Evolutionary conservation across 345 rosid genomes (phyloP).

Genomic region (Euphorbia lathyris): DNA sequence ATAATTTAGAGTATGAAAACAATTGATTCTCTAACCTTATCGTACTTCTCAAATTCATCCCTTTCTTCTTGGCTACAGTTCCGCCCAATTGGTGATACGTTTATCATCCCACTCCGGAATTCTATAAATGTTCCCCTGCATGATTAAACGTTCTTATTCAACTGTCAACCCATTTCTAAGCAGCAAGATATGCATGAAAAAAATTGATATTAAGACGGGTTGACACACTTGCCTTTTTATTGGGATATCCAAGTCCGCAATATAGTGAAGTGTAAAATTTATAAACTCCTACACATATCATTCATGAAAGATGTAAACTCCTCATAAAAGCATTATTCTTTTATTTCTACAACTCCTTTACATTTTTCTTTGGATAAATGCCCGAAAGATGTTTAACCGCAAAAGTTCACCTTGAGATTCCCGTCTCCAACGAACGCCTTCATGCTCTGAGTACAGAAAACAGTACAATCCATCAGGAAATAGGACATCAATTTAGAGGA

Average conservation of each 20-base stretch:
- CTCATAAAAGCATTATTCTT: not conserved
- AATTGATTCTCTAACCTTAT: conserved; percentile 53
- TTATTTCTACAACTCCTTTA: not conserved
- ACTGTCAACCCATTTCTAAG: not conserved
- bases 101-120: conserved; percentile 95
- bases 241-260: conserved; percentile 97
- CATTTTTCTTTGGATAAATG: not conserved
- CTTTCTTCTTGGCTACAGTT: conserved; percentile 99
- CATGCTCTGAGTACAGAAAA: conserved; percentile 58
- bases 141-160: conserved; percentile 5
- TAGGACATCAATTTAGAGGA: not conserved
- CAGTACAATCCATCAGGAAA: conserved; percentile 21
- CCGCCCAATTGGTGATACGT: conserved; percentile 94
- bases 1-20: conserved; percentile 9
- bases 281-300: conserved; percentile 71
- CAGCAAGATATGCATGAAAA: conserved; percentile 8
- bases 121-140: conserved; percentile 94
- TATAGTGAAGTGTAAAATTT: conserved; percentile 76
- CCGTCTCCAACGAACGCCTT: conserved; percentile 85
- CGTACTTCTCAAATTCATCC: conserved; percentile 90
- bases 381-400: conserved; percentile 6
- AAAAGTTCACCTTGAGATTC: conserved; percentile 62
- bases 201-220: not conserved
- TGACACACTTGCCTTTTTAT: conserved; percentile 63
- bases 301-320: too few relatives aligned